phyloP scores from a whole-genome alignment of 495 filamentous ascomycete genomes.

The Neurospora sp. region DNA sequence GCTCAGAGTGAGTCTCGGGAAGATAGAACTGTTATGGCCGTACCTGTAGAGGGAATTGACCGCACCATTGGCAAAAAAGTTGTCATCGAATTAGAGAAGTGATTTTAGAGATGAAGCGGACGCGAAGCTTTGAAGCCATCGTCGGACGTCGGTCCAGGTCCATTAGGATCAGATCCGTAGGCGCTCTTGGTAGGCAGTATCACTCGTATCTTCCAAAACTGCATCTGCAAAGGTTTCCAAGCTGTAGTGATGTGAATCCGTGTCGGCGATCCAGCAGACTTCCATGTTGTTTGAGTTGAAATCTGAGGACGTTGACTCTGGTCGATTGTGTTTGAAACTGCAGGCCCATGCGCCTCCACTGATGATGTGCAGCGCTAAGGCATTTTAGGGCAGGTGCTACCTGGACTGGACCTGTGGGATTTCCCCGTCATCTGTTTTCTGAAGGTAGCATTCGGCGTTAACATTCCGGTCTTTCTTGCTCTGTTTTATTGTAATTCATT shows the following conservation, averaged over 20 bases:
- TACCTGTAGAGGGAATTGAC: background rate
- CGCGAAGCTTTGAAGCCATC: background rate
- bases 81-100: background rate
- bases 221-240: background rate
- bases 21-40: too few species aligned
- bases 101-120: background rate
- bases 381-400: background rate
- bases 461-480: background rate
- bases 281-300: background rate
- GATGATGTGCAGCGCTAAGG: background rate
- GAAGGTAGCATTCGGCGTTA: background rate
- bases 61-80: background rate
- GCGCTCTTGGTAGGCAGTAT: background rate
- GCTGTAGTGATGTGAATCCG: background rate
- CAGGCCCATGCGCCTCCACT: background rate
- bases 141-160: background rate
- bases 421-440: background rate
- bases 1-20: background rate
- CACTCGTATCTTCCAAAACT: background rate
- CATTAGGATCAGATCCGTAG: background rate
- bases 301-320: background rate
- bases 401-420: background rate
- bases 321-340: background rate
- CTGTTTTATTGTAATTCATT: background rate
- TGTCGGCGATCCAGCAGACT: background rate